Conservation (phyloP, 139 green algal species). For the Tetradesmus obliquus region DNA sequence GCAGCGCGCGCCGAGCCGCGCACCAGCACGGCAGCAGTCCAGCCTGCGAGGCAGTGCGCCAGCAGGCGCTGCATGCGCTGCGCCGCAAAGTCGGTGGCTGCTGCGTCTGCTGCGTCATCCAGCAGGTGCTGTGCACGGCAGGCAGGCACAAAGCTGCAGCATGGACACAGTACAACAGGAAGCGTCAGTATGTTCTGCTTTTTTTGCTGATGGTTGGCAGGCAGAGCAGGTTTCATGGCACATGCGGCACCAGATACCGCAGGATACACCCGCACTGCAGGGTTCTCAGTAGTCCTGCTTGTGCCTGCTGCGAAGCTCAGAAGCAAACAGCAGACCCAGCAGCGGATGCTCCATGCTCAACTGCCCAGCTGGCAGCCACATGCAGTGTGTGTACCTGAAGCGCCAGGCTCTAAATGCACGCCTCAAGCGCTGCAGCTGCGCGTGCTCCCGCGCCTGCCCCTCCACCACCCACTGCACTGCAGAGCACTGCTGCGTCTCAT, state of each 20-base stretch:
- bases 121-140: background rate
- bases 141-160: background rate
- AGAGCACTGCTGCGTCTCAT: background rate
- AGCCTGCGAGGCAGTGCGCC: constrained; percentile 22
- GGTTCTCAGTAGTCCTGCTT: too few species aligned
- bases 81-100: constrained; percentile 22
- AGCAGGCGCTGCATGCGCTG: constrained; percentile 14
- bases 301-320: too few species aligned
- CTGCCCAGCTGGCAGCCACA: too few species aligned
- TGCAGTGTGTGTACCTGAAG: background rate
- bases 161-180: background rate
- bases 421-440: background rate
- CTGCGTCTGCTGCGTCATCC: background rate
- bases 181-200: too few species aligned
- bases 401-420: background rate
- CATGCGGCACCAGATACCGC: too few species aligned
- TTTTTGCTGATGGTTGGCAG: too few species aligned
- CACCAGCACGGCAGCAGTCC: constrained; percentile 31
- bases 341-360: too few species aligned
- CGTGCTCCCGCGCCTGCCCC: background rate
- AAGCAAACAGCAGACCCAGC: too few species aligned
- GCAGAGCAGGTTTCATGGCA: too few species aligned
- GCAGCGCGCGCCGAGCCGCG: background rate
- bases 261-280: too few species aligned
- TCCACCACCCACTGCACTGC: background rate